These are phyloP conservation scores for Saccharomycopsis oosterbeekiorum DNA, from an alignment of 805 yeast genomes.

Conservation along the genomic window DNA sequence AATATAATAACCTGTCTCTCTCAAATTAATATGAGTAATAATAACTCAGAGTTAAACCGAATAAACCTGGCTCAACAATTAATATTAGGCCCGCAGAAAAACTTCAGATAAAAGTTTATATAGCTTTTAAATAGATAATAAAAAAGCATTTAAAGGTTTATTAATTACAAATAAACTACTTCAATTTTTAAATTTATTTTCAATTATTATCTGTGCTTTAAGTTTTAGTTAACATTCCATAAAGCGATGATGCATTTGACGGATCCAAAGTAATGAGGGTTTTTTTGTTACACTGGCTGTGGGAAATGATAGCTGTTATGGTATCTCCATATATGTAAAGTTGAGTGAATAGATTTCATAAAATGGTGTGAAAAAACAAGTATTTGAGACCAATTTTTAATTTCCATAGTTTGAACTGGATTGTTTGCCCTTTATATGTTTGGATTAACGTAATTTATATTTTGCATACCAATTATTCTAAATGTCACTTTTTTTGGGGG, in stretches of 20 bases:
- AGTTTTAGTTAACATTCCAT: not conserved
- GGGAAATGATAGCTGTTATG: not conserved
- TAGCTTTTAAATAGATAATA: too few relatives aligned
- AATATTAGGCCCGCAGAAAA: too few relatives aligned
- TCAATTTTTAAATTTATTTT: not conserved
- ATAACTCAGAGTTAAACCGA: too few relatives aligned
- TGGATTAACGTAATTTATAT: not conserved
- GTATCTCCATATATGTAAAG: not conserved
- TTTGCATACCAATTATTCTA: not conserved
- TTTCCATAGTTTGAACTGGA: not conserved
- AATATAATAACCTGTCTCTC: too few relatives aligned
- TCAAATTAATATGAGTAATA: too few relatives aligned
- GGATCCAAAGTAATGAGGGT: not conserved
- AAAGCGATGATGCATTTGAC: not conserved
- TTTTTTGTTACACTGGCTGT: not conserved
- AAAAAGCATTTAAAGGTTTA: not conserved
- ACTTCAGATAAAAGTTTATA: too few relatives aligned
- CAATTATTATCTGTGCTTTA: not conserved
- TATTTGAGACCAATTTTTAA: not conserved
- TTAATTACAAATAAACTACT: not conserved
- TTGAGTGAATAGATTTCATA: not conserved
- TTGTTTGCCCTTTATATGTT: not conserved
- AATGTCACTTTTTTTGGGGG: not conserved
- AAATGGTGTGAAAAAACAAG: not conserved
- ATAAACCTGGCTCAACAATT: too few relatives aligned